These are phyloP conservation scores for Ustilago loliicola DNA, from an alignment of 1,284 basidiomycete species.

Conservation along the genomic window DNA sequence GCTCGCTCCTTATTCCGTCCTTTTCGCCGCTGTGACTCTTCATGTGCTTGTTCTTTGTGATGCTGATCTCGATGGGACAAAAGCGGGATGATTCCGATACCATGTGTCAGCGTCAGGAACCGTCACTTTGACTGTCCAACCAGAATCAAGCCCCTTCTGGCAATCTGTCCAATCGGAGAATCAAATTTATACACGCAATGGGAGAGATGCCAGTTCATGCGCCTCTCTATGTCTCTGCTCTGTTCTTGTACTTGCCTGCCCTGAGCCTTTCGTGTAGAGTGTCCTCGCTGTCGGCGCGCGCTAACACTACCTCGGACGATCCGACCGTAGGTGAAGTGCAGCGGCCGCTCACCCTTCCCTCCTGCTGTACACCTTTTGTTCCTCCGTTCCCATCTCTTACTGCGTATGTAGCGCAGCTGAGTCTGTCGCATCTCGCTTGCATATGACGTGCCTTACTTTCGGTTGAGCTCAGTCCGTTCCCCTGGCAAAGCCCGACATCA, in stretches of 20 bases:
- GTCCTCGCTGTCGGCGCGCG: background rate
- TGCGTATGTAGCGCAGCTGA: background rate
- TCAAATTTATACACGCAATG: background rate
- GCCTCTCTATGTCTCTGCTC: background rate
- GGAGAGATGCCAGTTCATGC: background rate
- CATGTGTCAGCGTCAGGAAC: background rate
- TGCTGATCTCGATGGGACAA: background rate
- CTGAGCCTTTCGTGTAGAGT: background rate
- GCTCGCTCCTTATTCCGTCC: background rate
- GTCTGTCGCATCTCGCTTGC: background rate
- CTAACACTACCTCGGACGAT: background rate
- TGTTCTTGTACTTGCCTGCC: background rate
- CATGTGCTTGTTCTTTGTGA: background rate
- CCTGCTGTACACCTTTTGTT: background rate
- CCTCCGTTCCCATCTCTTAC: background rate
- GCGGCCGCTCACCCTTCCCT: background rate
- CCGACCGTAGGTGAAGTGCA: background rate
- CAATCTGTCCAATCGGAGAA: constrained; percentile 12
- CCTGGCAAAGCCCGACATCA: background rate
- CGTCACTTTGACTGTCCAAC: constrained; percentile 1
- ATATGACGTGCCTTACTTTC: background rate
- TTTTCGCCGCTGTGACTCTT: background rate
- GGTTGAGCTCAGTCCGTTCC: background rate
- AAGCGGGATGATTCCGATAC: background rate
- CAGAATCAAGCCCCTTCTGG: constrained; percentile 1